Evolutionary conservation across 306 rosid species (phyloP).

Genomic region (Vigna unguiculata): DNA sequence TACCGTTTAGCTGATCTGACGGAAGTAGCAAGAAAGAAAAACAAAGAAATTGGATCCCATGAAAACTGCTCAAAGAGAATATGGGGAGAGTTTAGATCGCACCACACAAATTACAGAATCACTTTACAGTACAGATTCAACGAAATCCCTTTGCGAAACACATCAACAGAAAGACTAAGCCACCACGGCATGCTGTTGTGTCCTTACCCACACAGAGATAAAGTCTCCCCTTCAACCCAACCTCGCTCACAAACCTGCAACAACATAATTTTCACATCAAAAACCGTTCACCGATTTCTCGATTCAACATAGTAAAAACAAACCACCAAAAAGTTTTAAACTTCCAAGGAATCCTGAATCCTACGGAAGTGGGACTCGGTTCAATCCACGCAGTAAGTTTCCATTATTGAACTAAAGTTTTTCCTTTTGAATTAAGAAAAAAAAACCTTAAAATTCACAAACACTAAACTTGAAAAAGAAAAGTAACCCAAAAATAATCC

Average conservation of each 20-base stretch:
- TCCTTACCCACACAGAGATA: constrained; percentile 50
- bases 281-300: not conserved
- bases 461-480: not conserved
- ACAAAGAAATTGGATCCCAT: constrained; percentile 85
- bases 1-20: constrained; percentile 81
- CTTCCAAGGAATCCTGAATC: constrained; percentile 1
- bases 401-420: not conserved
- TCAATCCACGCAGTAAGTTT: not conserved
- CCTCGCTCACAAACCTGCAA: constrained; percentile 45
- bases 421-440: not conserved
- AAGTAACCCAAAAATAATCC: not conserved
- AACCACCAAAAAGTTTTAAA: not conserved
- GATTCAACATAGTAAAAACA: not conserved
- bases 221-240: constrained; percentile 29
- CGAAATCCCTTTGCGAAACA: constrained; percentile 80
- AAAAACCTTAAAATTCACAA: not conserved
- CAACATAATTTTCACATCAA: constrained; percentile 37
- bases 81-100: not conserved
- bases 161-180: constrained; percentile 76
- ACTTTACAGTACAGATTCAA: constrained; percentile 90
- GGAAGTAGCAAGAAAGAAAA: constrained; percentile 86
- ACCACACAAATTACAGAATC: constrained; percentile 70
- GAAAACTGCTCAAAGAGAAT: constrained; percentile 37
- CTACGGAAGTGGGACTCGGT: not conserved
- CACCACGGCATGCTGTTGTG: constrained; percentile 92